These are phyloP conservation scores for Cladosporium sp. DNA, from an alignment of 2,329 filamentous ascomycete genomes.

Conservation along the genomic window DNA sequence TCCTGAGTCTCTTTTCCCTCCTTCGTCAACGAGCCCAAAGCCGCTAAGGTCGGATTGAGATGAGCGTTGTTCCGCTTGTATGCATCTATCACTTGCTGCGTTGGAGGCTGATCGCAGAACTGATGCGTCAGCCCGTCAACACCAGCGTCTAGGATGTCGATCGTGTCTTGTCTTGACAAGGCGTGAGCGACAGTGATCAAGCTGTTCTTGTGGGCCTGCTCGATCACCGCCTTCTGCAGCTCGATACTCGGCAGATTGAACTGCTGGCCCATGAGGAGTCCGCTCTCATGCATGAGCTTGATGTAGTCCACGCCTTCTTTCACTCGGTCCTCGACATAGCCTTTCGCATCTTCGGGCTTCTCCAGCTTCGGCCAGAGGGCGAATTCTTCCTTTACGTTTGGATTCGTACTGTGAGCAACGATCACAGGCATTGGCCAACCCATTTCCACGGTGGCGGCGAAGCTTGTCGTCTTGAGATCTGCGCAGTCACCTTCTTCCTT, in stretches of 20 bases:
- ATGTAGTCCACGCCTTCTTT: constrained; percentile 52
- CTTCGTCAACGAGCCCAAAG: constrained; percentile 44
- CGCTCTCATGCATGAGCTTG: constrained; percentile 56
- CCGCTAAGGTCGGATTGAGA: constrained; percentile 46
- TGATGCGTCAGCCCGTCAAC: constrained; percentile 50
- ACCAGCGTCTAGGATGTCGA: constrained; percentile 46
- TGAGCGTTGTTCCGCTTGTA: constrained; percentile 48
- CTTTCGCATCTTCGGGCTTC: constrained; percentile 44
- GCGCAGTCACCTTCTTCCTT: constrained; percentile 42
- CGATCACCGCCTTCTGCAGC: constrained; percentile 50
- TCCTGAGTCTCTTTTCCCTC: constrained; percentile 45
- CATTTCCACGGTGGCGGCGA: constrained; percentile 53
- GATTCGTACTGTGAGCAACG: constrained; percentile 25
- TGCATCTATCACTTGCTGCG: constrained; percentile 43
- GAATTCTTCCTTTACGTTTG: constrained; percentile 35
- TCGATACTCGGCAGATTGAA: constrained; percentile 46
- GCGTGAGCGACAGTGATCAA: constrained; percentile 47
- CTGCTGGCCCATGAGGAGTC: constrained; percentile 42
- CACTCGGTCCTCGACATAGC: constrained; percentile 46
- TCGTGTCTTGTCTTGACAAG: constrained; percentile 42
- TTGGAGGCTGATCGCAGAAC: constrained; percentile 45
- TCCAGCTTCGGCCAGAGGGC: constrained; percentile 52
- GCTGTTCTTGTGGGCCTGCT: constrained; percentile 42
- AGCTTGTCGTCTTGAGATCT: constrained; percentile 53
- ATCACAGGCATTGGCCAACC: constrained; percentile 55